These are phyloP conservation scores for Cantharellus anzutake DNA, from an alignment of 768 basidiomycete genomes.

Conservation along the genomic window DNA sequence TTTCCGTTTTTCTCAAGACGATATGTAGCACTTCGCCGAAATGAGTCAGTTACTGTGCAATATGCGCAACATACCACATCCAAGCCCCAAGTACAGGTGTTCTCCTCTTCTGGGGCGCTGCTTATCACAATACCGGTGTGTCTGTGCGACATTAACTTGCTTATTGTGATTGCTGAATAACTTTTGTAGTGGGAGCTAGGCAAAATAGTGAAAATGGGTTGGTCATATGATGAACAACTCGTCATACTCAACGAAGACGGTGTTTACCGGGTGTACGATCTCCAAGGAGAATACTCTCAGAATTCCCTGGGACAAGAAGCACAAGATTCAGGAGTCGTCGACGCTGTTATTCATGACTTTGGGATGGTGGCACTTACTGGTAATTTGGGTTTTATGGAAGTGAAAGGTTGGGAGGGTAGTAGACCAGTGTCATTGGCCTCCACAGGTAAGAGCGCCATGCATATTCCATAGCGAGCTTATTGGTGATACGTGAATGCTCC, in stretches of 20 bases:
- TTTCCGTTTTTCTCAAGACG: no score
- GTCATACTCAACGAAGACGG: constrained; percentile 85
- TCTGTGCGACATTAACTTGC: not conserved
- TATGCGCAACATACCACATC: constrained; percentile 40
- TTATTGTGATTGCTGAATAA: not conserved
- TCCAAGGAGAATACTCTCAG: constrained; percentile 72
- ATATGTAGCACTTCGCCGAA: constrained; percentile 62
- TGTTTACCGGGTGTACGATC: constrained; percentile 72
- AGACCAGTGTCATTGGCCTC: constrained; percentile 42
- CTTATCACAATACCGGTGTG: constrained; percentile 18
- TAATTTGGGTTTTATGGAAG: constrained; percentile 57
- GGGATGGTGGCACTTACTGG: constrained; percentile 77
- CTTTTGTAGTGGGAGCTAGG: constrained; percentile 70
- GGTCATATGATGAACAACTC: constrained; percentile 46
- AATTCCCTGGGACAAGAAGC: constrained; percentile 71
- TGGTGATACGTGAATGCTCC: not conserved
- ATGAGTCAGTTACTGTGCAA: constrained; percentile 59
- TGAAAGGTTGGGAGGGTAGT: constrained; percentile 74
- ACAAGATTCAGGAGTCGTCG: constrained; percentile 61
- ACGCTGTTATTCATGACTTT: constrained; percentile 69
- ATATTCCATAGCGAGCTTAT: not conserved
- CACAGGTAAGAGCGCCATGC: not conserved
- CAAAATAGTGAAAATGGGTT: constrained; percentile 58
- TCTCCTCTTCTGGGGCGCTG: constrained; percentile 64
- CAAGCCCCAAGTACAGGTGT: constrained; percentile 73